Evolutionary conservation across 495 filamentous ascomycete genomes (phyloP).

Genomic region (Lepraria neglecta): DNA sequence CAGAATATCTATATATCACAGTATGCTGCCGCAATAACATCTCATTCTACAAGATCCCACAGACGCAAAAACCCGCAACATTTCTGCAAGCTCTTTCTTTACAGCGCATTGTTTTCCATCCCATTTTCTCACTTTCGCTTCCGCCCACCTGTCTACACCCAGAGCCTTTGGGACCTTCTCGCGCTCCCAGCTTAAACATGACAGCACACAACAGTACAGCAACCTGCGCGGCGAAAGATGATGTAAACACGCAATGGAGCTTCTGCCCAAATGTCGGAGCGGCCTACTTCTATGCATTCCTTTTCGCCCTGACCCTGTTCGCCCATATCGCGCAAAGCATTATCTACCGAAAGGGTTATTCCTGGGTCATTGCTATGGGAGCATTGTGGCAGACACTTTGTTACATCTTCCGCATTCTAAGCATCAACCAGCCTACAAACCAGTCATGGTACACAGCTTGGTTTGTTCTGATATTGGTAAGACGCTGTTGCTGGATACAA

Average conservation of each 20-base stretch:
- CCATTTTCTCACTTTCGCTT: too few species aligned
- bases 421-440: slow-evolving; percentile 19
- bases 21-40: too few species aligned
- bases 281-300: slow-evolving; percentile 33
- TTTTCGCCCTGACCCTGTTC: slow-evolving; percentile 37
- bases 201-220: background rate
- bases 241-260: slow-evolving; percentile 18
- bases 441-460: slow-evolving; percentile 25
- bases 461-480: slow-evolving; percentile 31
- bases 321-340: slow-evolving; percentile 40
- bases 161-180: too few species aligned
- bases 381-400: slow-evolving; percentile 42
- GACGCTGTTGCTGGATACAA: background rate
- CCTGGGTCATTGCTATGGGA: slow-evolving; percentile 50
- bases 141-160: too few species aligned
- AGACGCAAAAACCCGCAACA: too few species aligned
- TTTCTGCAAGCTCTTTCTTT: too few species aligned
- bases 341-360: slow-evolving; percentile 40
- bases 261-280: slow-evolving; percentile 28
- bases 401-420: slow-evolving; percentile 37
- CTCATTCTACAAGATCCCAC: too few species aligned
- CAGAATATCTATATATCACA: too few species aligned
- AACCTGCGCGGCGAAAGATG: slow-evolving; percentile 15
- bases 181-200: too few species aligned
- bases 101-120: too few species aligned